phyloP scores from a whole-genome alignment of 2,329 filamentous ascomycete genomes.

The Proliferodiscus dingleyae region DNA sequence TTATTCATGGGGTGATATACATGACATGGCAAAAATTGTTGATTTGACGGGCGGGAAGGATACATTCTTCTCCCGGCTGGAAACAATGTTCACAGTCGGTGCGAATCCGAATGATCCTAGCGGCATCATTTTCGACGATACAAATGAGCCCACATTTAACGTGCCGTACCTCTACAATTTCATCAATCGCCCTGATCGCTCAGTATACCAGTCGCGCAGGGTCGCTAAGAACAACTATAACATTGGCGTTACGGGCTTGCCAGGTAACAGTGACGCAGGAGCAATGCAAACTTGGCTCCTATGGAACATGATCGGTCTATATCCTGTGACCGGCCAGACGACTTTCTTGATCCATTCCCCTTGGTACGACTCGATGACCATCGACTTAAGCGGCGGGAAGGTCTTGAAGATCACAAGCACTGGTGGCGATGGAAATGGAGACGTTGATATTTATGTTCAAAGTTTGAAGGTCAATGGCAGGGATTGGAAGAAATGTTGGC shows the following conservation, averaged over 20 bases:
- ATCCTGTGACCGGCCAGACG: slow-evolving; percentile 63
- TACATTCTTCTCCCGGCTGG: slow-evolving; percentile 44
- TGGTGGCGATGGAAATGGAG: slow-evolving; percentile 44
- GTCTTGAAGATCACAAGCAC: slow-evolving; percentile 49
- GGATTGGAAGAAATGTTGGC: slow-evolving; percentile 58
- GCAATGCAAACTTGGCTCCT: slow-evolving; percentile 68
- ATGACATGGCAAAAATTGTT: slow-evolving; percentile 48
- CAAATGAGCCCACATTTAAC: slow-evolving; percentile 43
- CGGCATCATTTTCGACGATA: slow-evolving; percentile 56
- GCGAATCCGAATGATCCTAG: slow-evolving; percentile 39
- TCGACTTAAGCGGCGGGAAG: slow-evolving; percentile 52
- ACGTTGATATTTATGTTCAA: slow-evolving; percentile 55
- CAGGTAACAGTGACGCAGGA: slow-evolving; percentile 67
- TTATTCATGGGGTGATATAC: slow-evolving; percentile 49
- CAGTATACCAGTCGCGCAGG: slow-evolving; percentile 52
- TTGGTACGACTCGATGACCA: slow-evolving; percentile 55
- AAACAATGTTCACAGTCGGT: slow-evolving; percentile 46
- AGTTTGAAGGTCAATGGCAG: slow-evolving; percentile 60
- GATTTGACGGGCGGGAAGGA: slow-evolving; percentile 42
- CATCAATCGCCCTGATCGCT: slow-evolving; percentile 56
- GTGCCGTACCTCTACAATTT: slow-evolving; percentile 68
- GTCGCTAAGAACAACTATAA: slow-evolving; percentile 57
- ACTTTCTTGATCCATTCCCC: slow-evolving; percentile 62
- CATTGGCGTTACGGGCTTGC: slow-evolving; percentile 51
- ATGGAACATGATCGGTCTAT: slow-evolving; percentile 65